Conservation (phyloP, 768 basidiomycete genomes). For the Tulasnella sp. region DNA sequence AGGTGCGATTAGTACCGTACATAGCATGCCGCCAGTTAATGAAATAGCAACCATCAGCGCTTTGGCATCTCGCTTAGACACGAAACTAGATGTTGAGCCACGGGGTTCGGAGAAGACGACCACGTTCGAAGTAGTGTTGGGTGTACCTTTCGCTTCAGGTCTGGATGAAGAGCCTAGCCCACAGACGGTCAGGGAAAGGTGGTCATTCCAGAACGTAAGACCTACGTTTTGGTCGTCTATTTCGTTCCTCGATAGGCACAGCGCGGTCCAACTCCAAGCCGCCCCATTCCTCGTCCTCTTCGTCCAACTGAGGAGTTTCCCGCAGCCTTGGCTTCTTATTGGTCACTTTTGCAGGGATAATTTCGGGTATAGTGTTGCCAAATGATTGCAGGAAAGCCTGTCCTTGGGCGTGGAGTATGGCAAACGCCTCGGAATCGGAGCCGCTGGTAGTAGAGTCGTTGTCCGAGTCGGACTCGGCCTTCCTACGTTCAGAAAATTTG, state of each 20-base stretch:
- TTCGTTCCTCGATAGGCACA: not conserved
- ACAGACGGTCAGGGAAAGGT: not conserved
- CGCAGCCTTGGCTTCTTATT: not conserved
- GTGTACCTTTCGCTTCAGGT: not conserved
- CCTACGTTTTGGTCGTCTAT: not conserved
- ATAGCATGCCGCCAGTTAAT: not conserved
- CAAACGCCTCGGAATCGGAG: conserved; percentile 26
- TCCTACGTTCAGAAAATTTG: not conserved
- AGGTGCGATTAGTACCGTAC: not conserved
- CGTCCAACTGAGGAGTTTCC: not conserved
- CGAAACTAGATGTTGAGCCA: not conserved
- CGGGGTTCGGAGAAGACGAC: conserved; percentile 9
- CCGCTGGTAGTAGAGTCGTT: not conserved
- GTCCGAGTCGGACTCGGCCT: not conserved
- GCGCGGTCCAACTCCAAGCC: not conserved
- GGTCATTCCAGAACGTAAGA: not conserved
- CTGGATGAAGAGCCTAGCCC: not conserved
- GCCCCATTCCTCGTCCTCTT: conserved; percentile 1
- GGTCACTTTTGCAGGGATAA: conserved; percentile 26
- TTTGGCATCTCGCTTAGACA: conserved; percentile 22
- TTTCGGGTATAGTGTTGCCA: conserved; percentile 22
- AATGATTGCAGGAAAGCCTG: conserved; percentile 42
- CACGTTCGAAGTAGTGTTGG: not conserved
- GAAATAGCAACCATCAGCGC: not conserved
- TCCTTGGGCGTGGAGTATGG: conserved; percentile 41